Percentiles rank a stretch among this genome's conserved stretches.
Evolutionary conservation across 495 filamentous ascomycete species (phyloP).

Genomic region (Emericellopsis terricola): DNA sequence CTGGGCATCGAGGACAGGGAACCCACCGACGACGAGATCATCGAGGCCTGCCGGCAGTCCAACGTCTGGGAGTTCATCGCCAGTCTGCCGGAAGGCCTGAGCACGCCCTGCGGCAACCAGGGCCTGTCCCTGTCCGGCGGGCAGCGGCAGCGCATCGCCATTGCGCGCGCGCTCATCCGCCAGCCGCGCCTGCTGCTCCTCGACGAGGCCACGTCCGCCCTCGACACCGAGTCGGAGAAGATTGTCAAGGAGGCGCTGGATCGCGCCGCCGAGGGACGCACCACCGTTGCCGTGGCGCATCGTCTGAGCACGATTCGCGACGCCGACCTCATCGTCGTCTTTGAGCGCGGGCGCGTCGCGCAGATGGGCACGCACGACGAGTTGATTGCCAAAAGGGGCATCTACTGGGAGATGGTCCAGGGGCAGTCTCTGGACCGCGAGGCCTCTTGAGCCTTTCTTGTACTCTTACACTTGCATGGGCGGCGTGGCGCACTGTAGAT

Average conservation of each 20-base stretch:
- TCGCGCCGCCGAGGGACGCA: conserved; percentile 42
- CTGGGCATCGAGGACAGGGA: not conserved
- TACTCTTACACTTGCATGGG: no score
- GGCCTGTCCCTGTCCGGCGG: conserved; percentile 58
- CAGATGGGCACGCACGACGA: conserved; percentile 36
- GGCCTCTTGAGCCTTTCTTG: no score
- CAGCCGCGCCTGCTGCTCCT: conserved; percentile 56
- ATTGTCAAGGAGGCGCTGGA: conserved; percentile 59
- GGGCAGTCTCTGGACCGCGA: not conserved
- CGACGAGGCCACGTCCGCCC: conserved; percentile 63
- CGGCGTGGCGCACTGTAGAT: no score
- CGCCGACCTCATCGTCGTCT: conserved; percentile 40
- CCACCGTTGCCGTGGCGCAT: conserved; percentile 64
- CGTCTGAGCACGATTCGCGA: conserved; percentile 39
- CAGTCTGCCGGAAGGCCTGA: conserved; percentile 43
- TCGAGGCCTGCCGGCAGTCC: conserved; percentile 43
- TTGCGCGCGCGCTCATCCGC: conserved; percentile 63
- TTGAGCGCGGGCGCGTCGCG: conserved; percentile 36
- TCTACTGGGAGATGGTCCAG: conserved; percentile 34
- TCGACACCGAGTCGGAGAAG: conserved; percentile 63
- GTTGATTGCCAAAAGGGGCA: conserved; percentile 29
- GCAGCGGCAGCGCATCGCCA: conserved; percentile 64
- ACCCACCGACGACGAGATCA: conserved; percentile 27
- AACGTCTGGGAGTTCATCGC: conserved; percentile 50
- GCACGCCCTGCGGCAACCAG: conserved; percentile 45